These are phyloP conservation scores for Favolaschia claudopus DNA, from an alignment of 768 basidiomycete genomes.

Conservation along the genomic window DNA sequence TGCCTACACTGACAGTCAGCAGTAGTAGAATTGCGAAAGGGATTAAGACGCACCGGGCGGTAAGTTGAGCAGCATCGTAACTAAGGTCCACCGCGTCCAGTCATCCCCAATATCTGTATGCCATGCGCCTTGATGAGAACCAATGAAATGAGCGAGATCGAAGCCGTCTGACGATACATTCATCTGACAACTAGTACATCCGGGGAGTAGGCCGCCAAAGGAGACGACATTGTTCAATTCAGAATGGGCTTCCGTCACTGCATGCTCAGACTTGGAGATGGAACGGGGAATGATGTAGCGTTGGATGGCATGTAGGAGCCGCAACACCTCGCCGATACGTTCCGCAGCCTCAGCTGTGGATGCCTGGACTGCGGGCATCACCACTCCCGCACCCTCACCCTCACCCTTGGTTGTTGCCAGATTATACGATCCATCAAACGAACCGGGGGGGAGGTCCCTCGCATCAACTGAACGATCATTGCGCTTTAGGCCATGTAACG, in stretches of 20 bases:
- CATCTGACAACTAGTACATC: background rate
- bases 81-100: no score
- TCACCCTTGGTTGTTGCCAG: background rate
- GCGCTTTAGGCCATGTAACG: no score
- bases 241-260: background rate
- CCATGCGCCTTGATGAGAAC: background rate
- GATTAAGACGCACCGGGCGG: no score
- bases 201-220: background rate
- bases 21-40: no score
- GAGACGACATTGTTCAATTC: background rate
- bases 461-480: background rate
- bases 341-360: background rate
- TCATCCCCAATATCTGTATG: no score
- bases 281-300: background rate
- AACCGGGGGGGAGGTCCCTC: background rate
- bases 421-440: background rate
- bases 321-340: background rate
- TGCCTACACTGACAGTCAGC: no score
- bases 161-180: no score
- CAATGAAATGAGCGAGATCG: no score
- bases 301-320: background rate
- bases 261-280: background rate
- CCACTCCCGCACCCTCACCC: background rate
- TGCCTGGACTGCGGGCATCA: background rate
- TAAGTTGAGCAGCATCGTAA: no score